A percentile compares a stretch with the other conserved stretches of the same genome.
These are phyloP conservation scores for Lactarius hengduanensis DNA, from an alignment of 768 basidiomycete species.

Conservation along the genomic window DNA sequence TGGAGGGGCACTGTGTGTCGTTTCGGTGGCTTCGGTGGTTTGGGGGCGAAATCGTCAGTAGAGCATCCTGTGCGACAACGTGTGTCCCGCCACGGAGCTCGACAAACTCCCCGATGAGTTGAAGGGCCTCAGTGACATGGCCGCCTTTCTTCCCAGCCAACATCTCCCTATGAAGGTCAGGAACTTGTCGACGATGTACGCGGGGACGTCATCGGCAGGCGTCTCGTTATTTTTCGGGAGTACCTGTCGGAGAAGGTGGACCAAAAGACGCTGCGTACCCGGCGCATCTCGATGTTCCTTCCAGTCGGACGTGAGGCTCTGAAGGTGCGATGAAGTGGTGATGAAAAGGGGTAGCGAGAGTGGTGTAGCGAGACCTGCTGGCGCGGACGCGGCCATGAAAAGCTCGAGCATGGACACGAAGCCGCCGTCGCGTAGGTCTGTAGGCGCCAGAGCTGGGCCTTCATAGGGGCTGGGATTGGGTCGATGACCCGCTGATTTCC, in stretches of 20 bases:
- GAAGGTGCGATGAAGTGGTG: slow-evolving; percentile 14
- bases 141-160: slow-evolving; percentile 1
- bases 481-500: slow-evolving; percentile 8
- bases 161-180: slow-evolving; percentile 10
- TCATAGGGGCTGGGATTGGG: slow-evolving; percentile 1
- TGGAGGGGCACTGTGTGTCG: not conserved
- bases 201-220: not conserved
- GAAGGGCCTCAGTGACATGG: not conserved
- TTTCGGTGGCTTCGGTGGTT: not conserved
- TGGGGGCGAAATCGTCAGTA: not conserved
- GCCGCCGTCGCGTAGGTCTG: slow-evolving; percentile 22
- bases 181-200: slow-evolving; percentile 4
- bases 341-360: slow-evolving; percentile 11
- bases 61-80: not conserved
- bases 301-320: slow-evolving; percentile 15
- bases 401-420: slow-evolving; percentile 21
- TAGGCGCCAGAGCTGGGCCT: slow-evolving; percentile 16
- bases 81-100: not conserved
- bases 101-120: slow-evolving; percentile 1
- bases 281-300: not conserved
- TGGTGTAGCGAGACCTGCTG: not conserved
- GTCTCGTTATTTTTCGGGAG: slow-evolving; percentile 25
- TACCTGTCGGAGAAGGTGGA: slow-evolving; percentile 34
- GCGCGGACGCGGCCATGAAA: slow-evolving; percentile 15
- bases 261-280: slow-evolving; percentile 23